Percentiles rank a stretch among this genome's conserved stretches.
phyloP scores from a whole-genome alignment of 2,329 filamentous ascomycete species.

The Exserohilum turcica region DNA sequence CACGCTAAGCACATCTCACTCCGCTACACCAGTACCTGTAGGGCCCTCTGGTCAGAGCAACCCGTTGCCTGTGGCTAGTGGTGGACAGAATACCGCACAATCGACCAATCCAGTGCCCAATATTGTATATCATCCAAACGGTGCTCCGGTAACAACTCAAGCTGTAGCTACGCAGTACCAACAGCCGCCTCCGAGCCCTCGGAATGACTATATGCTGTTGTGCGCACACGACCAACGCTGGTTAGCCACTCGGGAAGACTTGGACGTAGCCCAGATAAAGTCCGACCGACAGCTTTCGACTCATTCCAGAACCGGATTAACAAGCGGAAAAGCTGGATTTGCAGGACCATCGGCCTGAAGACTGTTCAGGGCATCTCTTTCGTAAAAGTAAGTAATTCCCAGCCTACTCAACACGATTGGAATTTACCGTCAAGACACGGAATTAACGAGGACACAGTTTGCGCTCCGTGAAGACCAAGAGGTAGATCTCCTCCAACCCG shows the following conservation, averaged over 20 bases:
- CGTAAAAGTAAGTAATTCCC: neutral
- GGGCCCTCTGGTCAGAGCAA: too few species aligned
- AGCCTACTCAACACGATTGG: too few species aligned
- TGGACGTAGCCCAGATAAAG: neutral
- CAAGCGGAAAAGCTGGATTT: neutral
- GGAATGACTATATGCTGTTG: slow-evolving; percentile 2
- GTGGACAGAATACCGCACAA: too few species aligned
- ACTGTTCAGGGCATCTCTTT: neutral
- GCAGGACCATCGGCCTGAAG: neutral
- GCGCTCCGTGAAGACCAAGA: neutral
- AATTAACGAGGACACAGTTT: neutral
- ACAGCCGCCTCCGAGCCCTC: too few species aligned
- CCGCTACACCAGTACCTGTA: too few species aligned
- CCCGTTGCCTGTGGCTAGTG: too few species aligned
- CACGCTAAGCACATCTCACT: too few species aligned
- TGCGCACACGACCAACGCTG: neutral
- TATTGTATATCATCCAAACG: too few species aligned
- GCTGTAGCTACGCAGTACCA: too few species aligned
- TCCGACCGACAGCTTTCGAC: neutral
- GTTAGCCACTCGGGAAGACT: neutral
- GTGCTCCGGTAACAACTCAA: too few species aligned
- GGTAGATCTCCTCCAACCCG: neutral
- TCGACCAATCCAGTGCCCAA: too few species aligned
- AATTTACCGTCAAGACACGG: too few species aligned
- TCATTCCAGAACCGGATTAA: neutral